Evolutionary conservation across 495 filamentous ascomycete genomes (phyloP).

Genomic region (Pseudoneurospora amorphoporcata): DNA sequence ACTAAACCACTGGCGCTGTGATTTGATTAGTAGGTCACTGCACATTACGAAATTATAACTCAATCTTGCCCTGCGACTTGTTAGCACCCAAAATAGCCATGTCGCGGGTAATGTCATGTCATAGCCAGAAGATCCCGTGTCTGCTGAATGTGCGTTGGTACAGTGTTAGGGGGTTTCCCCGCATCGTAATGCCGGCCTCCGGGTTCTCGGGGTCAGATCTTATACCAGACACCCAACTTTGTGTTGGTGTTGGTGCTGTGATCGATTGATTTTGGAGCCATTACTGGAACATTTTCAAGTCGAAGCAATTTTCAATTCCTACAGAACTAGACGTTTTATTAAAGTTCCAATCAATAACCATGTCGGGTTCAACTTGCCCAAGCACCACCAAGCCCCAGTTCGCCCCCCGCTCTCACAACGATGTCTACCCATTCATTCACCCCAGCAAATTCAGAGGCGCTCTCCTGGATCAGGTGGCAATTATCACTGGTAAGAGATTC

Average conservation of each 20-base stretch:
- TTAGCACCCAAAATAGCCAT: not conserved
- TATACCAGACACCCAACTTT: not conserved
- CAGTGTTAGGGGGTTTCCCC: not conserved
- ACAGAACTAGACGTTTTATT: too few species aligned
- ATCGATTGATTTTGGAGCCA: not conserved
- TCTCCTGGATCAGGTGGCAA: conserved; percentile 18
- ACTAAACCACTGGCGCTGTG: conserved; percentile 37
- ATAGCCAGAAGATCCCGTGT: not conserved
- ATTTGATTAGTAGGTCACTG: too few species aligned
- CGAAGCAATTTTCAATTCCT: too few species aligned
- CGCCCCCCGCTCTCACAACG: conserved; percentile 20
- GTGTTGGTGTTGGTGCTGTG: not conserved
- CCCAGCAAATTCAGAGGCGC: conserved; percentile 21
- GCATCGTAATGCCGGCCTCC: not conserved
- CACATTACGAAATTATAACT: not conserved
- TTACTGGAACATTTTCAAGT: not conserved
- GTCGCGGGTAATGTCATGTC: not conserved
- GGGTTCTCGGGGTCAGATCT: not conserved
- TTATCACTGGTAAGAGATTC: conserved; percentile 18
- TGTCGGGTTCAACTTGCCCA: not conserved
- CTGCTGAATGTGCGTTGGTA: not conserved
- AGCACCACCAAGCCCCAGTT: conserved; percentile 5
- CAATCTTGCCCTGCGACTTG: too few species aligned
- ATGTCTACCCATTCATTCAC: conserved; percentile 25
- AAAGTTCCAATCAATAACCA: not conserved